Evolutionary conservation across 1,284 basidiomycete species (phyloP).

Genomic region (Ceratobasidium sp.): DNA sequence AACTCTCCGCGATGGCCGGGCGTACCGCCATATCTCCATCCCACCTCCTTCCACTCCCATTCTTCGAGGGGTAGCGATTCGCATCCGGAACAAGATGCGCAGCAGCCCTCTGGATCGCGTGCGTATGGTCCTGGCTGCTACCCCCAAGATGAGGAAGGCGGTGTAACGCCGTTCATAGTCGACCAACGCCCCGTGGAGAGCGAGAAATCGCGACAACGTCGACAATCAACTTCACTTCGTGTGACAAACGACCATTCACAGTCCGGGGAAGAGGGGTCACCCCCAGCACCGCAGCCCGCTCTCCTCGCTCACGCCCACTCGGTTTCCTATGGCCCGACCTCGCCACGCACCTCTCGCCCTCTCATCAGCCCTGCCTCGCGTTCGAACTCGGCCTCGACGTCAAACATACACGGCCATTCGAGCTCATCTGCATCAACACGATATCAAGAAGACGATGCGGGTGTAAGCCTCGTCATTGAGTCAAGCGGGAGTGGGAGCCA

Average conservation of each 20-base stretch:
- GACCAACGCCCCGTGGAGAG: not conserved
- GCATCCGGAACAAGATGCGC: not conserved
- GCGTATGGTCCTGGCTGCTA: not conserved
- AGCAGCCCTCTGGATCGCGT: not conserved
- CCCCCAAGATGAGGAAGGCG: not conserved
- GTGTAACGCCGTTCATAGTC: slow-evolving; percentile 3
- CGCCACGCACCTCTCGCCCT: not conserved
- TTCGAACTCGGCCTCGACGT: slow-evolving; percentile 7
- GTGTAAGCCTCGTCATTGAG: slow-evolving; percentile 26
- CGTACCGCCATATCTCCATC: slow-evolving; percentile 25
- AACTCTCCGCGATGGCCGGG: slow-evolving; percentile 22
- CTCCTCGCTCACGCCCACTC: not conserved
- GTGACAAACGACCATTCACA: slow-evolving; percentile 3
- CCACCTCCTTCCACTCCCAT: slow-evolving; percentile 20
- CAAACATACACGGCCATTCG: not conserved
- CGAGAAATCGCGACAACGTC: slow-evolving; percentile 12
- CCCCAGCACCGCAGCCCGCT: not conserved
- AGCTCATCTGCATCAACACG: not conserved
- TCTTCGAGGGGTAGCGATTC: slow-evolving; percentile 2
- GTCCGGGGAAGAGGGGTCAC: not conserved
- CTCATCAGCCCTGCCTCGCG: not conserved
- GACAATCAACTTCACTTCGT: slow-evolving; percentile 15
- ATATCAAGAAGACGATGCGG: slow-evolving; percentile 35
- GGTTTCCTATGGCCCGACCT: not conserved
- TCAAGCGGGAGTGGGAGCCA: not conserved